Percentiles rank a stretch among this genome's conserved stretches.
Evolutionary conservation across 2,329 filamentous ascomycete genomes (phyloP).

Genomic region (Colletotrichum tamarilloi): DNA sequence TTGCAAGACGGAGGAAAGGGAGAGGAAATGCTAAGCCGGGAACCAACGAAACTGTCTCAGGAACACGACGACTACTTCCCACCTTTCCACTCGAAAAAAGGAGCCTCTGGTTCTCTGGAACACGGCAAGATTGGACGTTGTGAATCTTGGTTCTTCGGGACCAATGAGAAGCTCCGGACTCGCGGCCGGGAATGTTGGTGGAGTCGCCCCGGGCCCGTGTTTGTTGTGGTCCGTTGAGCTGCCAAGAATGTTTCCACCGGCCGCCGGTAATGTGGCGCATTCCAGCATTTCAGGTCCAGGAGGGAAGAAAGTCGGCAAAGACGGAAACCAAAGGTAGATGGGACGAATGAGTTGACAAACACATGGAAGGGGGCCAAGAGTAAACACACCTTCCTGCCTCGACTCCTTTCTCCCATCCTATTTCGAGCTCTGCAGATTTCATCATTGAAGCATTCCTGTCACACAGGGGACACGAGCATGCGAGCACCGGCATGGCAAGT

Average conservation of each 20-base stretch:
- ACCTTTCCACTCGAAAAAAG: background rate
- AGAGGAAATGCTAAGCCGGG: background rate
- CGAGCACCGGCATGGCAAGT: background rate
- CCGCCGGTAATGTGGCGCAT: conserved; percentile 23
- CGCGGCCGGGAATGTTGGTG: conserved; percentile 7
- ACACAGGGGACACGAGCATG: background rate
- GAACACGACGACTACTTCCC: background rate
- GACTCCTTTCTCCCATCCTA: background rate
- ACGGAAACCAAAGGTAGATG: background rate
- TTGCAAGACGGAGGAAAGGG: background rate
- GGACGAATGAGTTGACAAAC: background rate
- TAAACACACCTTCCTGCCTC: background rate
- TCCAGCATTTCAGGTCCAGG: conserved; percentile 11
- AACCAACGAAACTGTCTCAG: background rate
- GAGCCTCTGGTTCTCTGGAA: background rate
- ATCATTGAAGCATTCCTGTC: conserved; percentile 18
- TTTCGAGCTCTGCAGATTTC: background rate
- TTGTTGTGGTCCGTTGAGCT: conserved; percentile 21
- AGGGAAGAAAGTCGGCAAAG: background rate
- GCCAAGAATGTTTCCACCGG: conserved; percentile 19
- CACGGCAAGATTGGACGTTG: conserved; percentile 1
- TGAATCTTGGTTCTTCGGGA: background rate
- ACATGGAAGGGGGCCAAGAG: background rate
- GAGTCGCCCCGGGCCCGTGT: conserved; percentile 5
- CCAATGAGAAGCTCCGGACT: conserved; percentile 6